Base-by-base conservation (phyloP, 148 eudicot species). In the Nepenthes gracilis region DNA sequence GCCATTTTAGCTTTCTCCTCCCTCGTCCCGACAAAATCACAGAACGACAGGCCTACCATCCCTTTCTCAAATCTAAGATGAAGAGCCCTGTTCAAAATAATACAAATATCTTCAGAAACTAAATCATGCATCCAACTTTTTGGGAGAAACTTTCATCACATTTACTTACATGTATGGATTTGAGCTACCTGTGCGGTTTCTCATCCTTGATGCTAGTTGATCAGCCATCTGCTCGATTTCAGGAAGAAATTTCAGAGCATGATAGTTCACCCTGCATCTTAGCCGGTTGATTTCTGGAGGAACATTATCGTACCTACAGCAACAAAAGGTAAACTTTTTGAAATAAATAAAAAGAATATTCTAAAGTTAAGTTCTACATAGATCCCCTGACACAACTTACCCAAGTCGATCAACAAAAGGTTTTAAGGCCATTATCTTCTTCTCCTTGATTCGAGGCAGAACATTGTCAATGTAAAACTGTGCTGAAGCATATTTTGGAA, bases 321-420 rank as follows among this genome's bases (percentile, higher is more conserved):
- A 54, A 66, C 58, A 59, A 62, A 49, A 65, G 62, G 50, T 45
- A 36, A 35, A 33, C 32, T 12, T 33, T 12, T 6, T 67, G 8
- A 37, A 51, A 15, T 57, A 56, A 40, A 55, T 10, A 54, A 35
- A 14, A 23, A 45, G 12, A 36, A 33, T 34, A 10, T 33, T 10
- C 53, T 11, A n/a, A 5, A 49, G 32, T 35, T 47, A 40, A 58
- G 23, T 54, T 61, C 35, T 33, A 12, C 37, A 64, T 34, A 49
- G 12, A 45, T 15, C 8, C 58, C 32, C 1, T 5, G 58, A 6
- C 9, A 10, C 32, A 70, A 70, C 90, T 84, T 73, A 93, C 98
- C 98, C 98, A 58, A 93, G 95, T 67, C 98, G 85, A 74, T 93
- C 98, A 65, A 93, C 98, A 81, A 93, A 93, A 74, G 98, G 96